These are phyloP conservation scores for Fusarium coicis DNA, from an alignment of 2,329 filamentous ascomycete genomes.

Conservation along the genomic window DNA sequence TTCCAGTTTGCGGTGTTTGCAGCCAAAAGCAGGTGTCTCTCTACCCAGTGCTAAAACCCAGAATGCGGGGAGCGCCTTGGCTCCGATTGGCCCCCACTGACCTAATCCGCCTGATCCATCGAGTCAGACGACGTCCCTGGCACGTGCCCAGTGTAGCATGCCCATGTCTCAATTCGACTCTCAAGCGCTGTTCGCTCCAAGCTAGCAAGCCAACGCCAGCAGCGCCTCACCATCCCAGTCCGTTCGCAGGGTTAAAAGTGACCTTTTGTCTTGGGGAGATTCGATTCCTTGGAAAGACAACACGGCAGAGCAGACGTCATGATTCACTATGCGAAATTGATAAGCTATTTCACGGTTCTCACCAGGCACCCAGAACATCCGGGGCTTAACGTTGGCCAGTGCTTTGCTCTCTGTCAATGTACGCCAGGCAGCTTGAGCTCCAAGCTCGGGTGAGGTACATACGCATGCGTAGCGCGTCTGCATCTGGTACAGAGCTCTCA, in stretches of 20 bases:
- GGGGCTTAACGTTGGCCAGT: not conserved
- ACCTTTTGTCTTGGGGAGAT: slow-evolving; percentile 19
- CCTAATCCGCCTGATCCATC: slow-evolving; percentile 45
- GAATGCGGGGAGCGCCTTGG: slow-evolving; percentile 43
- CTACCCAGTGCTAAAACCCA: slow-evolving; percentile 33
- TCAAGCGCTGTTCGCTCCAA: slow-evolving; percentile 26
- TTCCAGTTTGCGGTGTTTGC: slow-evolving; percentile 26
- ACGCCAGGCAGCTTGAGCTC: slow-evolving; percentile 16
- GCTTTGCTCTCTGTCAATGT: slow-evolving; percentile 20
- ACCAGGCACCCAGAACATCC: slow-evolving; percentile 7
- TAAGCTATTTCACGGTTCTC: slow-evolving; percentile 5
- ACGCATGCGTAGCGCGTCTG: slow-evolving; percentile 14
- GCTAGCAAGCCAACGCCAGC: slow-evolving; percentile 30
- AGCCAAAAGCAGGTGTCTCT: slow-evolving; percentile 30
- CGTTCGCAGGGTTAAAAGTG: slow-evolving; percentile 26
- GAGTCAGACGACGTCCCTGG: slow-evolving; percentile 47
- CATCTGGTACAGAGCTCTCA: slow-evolving; percentile 9
- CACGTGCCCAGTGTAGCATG: slow-evolving; percentile 42
- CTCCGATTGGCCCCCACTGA: slow-evolving; percentile 44
- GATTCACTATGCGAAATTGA: slow-evolving; percentile 21
- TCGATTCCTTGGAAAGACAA: slow-evolving; percentile 33
- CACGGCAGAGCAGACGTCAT: slow-evolving; percentile 27
- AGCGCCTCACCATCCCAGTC: slow-evolving; percentile 36
- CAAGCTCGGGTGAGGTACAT: slow-evolving; percentile 28
- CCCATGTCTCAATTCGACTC: slow-evolving; percentile 35